A percentile compares a stretch with the other conserved stretches of the same genome.
These are phyloP conservation scores for Fusarium drepaniforme DNA, from an alignment of 2,329 filamentous ascomycete species.

Conservation along the genomic window DNA sequence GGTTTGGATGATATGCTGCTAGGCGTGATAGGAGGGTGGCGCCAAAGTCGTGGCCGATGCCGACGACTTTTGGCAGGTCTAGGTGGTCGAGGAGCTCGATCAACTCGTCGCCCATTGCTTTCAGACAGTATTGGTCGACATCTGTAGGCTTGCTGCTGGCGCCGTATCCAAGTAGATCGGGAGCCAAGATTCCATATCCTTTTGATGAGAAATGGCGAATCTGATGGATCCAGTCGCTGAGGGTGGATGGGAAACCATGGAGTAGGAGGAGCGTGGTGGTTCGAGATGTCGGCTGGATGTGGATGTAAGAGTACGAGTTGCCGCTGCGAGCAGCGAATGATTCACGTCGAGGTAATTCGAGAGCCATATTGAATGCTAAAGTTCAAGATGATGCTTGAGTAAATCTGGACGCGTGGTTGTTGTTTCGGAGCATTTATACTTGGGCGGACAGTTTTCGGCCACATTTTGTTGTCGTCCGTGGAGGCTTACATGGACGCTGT, in stretches of 20 bases:
- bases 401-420: not conserved
- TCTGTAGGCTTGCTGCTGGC: constrained; percentile 47
- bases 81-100: constrained; percentile 49
- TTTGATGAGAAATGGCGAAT: constrained; percentile 47
- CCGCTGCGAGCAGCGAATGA: constrained; percentile 29
- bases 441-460: constrained; percentile 42
- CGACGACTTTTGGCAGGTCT: constrained; percentile 54
- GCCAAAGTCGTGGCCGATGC: constrained; percentile 54
- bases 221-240: constrained; percentile 58
- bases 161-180: constrained; percentile 57
- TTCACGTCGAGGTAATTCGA: constrained; percentile 3
- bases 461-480: constrained; percentile 29
- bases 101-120: constrained; percentile 49
- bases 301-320: constrained; percentile 48
- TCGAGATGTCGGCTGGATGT: constrained; percentile 30
- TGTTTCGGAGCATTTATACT: constrained; percentile 22
- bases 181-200: constrained; percentile 58
- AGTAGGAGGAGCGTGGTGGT: constrained; percentile 57
- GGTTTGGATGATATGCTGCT: constrained; percentile 41
- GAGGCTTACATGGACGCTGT: not conserved
- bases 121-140: constrained; percentile 46
- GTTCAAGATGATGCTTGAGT: not conserved
- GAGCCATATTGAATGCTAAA: constrained; percentile 10
- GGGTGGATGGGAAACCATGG: constrained; percentile 62
- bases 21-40: constrained; percentile 48